These are phyloP conservation scores for Daldinia bambusicola DNA, from an alignment of 495 filamentous ascomycete genomes.

Conservation along the genomic window DNA sequence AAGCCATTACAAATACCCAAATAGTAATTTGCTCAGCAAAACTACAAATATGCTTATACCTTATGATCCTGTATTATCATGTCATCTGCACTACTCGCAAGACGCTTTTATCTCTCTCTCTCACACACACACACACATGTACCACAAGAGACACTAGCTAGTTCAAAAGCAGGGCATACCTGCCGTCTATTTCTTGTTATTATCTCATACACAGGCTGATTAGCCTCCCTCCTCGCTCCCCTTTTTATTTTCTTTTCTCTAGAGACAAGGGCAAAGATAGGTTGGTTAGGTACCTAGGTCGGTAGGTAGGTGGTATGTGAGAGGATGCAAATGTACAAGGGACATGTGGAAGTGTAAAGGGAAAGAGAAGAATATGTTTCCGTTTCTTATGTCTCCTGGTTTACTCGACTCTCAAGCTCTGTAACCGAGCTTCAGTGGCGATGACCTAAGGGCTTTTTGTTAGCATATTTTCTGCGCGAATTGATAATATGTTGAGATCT, in stretches of 20 bases:
- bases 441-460: constrained; percentile 58
- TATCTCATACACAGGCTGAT: constrained; percentile 31
- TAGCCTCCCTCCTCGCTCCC: constrained; percentile 8
- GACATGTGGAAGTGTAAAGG: constrained; percentile 36
- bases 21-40: too few species aligned
- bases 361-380: constrained; percentile 23
- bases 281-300: constrained; percentile 3
- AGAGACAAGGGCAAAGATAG: constrained; percentile 13
- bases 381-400: constrained; percentile 11
- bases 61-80: too few species aligned
- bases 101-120: not conserved
- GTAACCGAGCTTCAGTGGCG: constrained; percentile 68
- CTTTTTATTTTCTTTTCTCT: constrained; percentile 23
- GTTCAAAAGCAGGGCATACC: constrained; percentile 10
- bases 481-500: constrained; percentile 49
- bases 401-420: constrained; percentile 67
- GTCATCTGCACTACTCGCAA: not conserved
- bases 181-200: constrained; percentile 30
- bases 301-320: constrained; percentile 5
- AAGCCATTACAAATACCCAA: too few species aligned
- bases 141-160: not conserved
- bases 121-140: not conserved
- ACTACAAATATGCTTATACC: too few species aligned
- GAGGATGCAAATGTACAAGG: constrained; percentile 42
- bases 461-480: constrained; percentile 17